phyloP scores from a whole-genome alignment of 2,329 filamentous ascomycete genomes.

The Nothomitra cinnamomea region DNA sequence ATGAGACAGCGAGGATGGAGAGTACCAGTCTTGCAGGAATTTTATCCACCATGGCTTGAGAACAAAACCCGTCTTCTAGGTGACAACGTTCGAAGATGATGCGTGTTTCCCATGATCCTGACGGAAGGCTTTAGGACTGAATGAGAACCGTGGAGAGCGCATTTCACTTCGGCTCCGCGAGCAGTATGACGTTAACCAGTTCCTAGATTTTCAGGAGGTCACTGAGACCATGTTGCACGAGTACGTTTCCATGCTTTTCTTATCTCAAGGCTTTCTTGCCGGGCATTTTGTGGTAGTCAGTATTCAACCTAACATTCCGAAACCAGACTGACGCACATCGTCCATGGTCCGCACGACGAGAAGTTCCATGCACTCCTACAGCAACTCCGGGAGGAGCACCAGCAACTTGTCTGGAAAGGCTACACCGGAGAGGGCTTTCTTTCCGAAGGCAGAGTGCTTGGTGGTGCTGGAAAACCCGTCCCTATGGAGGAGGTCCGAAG shows the following conservation, averaged over 20 bases:
- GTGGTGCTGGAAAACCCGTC: constrained; percentile 25
- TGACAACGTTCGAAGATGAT: constrained; percentile 15
- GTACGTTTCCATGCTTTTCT: constrained; percentile 18
- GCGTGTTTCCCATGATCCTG: background rate
- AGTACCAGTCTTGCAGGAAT: constrained; percentile 65
- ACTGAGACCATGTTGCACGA: constrained; percentile 91
- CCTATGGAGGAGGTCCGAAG: constrained; percentile 57
- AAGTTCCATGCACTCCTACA: constrained; percentile 81
- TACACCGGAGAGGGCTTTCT: constrained; percentile 86
- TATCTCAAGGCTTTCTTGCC: background rate
- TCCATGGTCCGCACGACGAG: constrained; percentile 65
- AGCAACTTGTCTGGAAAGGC: constrained; percentile 58
- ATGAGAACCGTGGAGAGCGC: constrained; percentile 57
- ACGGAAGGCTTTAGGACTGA: constrained; percentile 36
- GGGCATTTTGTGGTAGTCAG: background rate
- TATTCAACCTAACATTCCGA: background rate
- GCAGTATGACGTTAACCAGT: constrained; percentile 54
- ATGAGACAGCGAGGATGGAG: constrained; percentile 78
- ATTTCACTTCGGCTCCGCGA: constrained; percentile 75
- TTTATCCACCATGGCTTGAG: constrained; percentile 43
- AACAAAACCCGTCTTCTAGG: constrained; percentile 56
- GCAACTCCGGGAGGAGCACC: constrained; percentile 71
- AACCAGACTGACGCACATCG: constrained; percentile 59
- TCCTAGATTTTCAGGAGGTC: constrained; percentile 63
- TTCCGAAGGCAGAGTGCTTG: constrained; percentile 55